A percentile compares a stretch with the other conserved stretches of the same genome.
Evolutionary conservation across 192 early-diverging fungal species (phyloP).

Genomic region (Coemansia sp.): DNA sequence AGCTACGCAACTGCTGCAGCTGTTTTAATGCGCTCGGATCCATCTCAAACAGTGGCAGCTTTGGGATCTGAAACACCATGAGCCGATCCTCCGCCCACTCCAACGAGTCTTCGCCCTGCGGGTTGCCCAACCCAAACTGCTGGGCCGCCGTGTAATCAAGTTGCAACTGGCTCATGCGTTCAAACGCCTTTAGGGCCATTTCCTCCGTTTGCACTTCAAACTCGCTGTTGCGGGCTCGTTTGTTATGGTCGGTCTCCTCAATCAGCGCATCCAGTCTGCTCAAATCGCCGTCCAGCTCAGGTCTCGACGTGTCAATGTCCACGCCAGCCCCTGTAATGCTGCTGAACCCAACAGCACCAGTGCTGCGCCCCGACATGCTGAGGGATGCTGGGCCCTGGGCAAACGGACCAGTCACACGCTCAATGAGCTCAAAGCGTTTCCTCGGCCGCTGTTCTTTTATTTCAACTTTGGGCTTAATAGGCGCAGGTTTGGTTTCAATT

Average conservation of each 20-base stretch:
- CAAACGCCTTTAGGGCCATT: conserved; percentile 32
- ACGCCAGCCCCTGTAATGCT: not conserved
- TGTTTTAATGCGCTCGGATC: conserved; percentile 14
- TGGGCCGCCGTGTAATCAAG: conserved; percentile 15
- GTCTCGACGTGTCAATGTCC: not conserved
- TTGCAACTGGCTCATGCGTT: conserved; percentile 15
- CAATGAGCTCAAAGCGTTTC: conserved; percentile 17
- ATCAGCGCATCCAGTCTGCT: conserved; percentile 6
- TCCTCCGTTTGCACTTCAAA: conserved; percentile 47
- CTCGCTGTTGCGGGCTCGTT: not conserved
- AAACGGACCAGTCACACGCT: conserved; percentile 37
- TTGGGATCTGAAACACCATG: conserved; percentile 25
- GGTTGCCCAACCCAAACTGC: conserved; percentile 6
- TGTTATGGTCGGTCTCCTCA: conserved; percentile 27
- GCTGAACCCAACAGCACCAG: not conserved
- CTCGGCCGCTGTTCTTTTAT: not conserved
- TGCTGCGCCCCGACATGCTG: not conserved
- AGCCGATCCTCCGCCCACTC: not conserved
- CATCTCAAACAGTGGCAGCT: conserved; percentile 36
- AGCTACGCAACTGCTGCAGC: conserved; percentile 7
- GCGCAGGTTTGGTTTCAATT: not conserved
- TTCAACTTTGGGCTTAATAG: not conserved
- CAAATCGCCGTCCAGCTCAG: not conserved
- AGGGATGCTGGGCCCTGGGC: conserved; percentile 43
- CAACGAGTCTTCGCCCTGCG: not conserved